These are phyloP conservation scores for Verticillium nubilum DNA, from an alignment of 2,329 filamentous ascomycete genomes.

Conservation along the genomic window DNA sequence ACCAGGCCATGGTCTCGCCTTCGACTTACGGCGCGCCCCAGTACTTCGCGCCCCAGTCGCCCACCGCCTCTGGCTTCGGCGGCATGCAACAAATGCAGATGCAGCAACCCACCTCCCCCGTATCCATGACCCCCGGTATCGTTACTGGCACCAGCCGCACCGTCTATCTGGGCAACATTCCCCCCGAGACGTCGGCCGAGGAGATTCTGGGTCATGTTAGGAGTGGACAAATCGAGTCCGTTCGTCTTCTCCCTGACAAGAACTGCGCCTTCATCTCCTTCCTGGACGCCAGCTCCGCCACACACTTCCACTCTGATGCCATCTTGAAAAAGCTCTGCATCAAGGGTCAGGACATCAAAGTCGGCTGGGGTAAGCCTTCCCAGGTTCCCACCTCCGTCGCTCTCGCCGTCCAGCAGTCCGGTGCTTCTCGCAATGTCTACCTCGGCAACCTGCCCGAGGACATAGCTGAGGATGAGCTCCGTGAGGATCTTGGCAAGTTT, in stretches of 20 bases:
- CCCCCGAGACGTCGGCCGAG: conserved; percentile 93
- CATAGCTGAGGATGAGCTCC: conserved; percentile 82
- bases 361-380: conserved; percentile 98
- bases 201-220: conserved; percentile 95
- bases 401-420: conserved; percentile 95
- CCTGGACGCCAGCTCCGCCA: conserved; percentile 93
- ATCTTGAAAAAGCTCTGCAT: conserved; percentile 99
- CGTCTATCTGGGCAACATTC: conserved; percentile 96
- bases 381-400: conserved; percentile 96
- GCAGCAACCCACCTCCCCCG: conserved; percentile 64
- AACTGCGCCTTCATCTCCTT: conserved; percentile 99
- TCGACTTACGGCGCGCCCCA: conserved; percentile 77
- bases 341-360: conserved; percentile 98
- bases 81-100: conserved; percentile 49
- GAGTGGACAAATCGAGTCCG: conserved; percentile 98
- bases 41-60: conserved; percentile 82
- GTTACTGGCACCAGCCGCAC: conserved; percentile 90
- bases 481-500: conserved; percentile 93
- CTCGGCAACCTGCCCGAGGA: conserved; percentile 90
- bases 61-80: conserved; percentile 64
- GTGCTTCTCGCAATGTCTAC: conserved; percentile 95
- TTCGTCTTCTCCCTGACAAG: conserved; percentile 93
- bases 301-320: conserved; percentile 98
- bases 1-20: conserved; percentile 80
- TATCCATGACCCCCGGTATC: conserved; percentile 71